Evolutionary conservation across 306 rosid genomes (phyloP).

Genomic region (Cucurbita argyrosperma): DNA sequence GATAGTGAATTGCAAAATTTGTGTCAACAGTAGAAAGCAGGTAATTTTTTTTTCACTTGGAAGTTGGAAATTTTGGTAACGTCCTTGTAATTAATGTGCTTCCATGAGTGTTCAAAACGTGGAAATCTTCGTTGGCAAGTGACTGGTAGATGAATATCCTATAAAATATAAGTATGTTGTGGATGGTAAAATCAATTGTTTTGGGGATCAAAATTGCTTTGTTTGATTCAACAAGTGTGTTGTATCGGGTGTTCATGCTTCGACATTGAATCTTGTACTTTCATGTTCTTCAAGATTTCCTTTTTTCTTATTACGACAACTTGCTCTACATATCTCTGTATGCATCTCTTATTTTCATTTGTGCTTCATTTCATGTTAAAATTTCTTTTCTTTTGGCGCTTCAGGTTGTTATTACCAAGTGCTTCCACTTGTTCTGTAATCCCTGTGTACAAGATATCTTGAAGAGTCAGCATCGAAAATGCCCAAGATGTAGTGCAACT

Average conservation of each 20-base stretch:
- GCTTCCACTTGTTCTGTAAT: constrained; percentile 95
- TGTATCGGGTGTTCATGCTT: background rate
- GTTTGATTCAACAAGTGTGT: background rate
- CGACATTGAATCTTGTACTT: background rate
- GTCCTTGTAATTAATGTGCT: background rate
- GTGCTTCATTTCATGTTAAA: background rate
- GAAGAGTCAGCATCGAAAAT: constrained; percentile 78
- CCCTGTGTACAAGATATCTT: constrained; percentile 60
- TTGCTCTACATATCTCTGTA: background rate
- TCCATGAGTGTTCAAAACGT: background rate
- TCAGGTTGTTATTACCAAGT: constrained; percentile 96
- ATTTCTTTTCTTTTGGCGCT: constrained; percentile 6
- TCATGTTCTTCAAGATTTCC: background rate
- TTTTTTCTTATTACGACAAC: background rate
- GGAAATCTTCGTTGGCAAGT: background rate
- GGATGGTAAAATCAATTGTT: background rate
- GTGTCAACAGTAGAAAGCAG: constrained; percentile 77
- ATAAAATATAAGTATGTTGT: background rate
- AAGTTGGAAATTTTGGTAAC: background rate
- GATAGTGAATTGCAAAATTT: constrained; percentile 79
- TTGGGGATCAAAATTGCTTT: background rate
- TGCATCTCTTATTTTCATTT: background rate
- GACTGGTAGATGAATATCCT: background rate
- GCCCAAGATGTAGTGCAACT: constrained; percentile 66
- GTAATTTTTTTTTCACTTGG: constrained; percentile 14